These are phyloP conservation scores for Prosopis cineraria DNA, from an alignment of 306 rosid species.

Conservation along the genomic window DNA sequence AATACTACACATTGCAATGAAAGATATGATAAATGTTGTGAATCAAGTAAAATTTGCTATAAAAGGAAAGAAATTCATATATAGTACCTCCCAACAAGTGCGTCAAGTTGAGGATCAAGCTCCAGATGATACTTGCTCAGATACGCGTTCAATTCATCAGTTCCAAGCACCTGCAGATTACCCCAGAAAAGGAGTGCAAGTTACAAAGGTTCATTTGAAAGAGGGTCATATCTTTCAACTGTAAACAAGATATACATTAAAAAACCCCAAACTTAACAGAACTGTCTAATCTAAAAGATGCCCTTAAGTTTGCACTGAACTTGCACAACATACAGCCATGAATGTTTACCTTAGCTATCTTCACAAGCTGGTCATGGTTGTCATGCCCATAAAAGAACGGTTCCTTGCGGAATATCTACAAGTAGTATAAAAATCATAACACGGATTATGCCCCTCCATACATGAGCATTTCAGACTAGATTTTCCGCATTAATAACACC, in stretches of 20 bases:
- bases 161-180: conserved; percentile 68
- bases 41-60: conserved; percentile 23
- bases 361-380: conserved; percentile 90
- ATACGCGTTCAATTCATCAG: conserved; percentile 79
- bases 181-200: conserved; percentile 9
- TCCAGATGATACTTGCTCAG: conserved; percentile 73
- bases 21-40: conserved; percentile 17
- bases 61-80: neutral
- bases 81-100: conserved; percentile 76
- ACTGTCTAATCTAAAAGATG: neutral
- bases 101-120: conserved; percentile 84
- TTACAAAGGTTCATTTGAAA: neutral
- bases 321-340: neutral
- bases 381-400: conserved; percentile 96
- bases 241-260: neutral
- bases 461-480: neutral
- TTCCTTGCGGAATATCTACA: conserved; percentile 84
- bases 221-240: neutral
- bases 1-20: neutral
- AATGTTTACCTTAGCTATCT: conserved; percentile 69
- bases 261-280: neutral
- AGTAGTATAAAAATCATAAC: conserved; percentile 21
- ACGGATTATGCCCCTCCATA: neutral
- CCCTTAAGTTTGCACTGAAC: neutral
- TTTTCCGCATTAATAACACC: neutral